Evolutionary conservation across 2,329 filamentous ascomycete species (phyloP).

Genomic region (Teratosphaeria nubilosa): DNA sequence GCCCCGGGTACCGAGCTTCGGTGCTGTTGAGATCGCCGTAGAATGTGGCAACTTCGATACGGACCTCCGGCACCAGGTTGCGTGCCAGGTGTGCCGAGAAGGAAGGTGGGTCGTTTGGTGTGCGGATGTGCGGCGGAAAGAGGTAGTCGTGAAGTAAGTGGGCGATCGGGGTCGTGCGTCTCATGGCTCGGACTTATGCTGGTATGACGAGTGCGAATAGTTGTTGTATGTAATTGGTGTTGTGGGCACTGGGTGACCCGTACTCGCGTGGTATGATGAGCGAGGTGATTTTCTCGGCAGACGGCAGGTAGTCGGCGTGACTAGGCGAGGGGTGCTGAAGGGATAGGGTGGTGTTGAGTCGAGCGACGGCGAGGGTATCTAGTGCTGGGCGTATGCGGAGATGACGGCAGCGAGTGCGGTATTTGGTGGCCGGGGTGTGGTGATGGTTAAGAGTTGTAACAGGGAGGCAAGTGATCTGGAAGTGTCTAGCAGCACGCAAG

Average conservation of each 20-base stretch:
- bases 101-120: conserved; percentile 57
- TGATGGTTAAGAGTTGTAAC: background rate
- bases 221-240: background rate
- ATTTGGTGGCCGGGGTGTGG: background rate
- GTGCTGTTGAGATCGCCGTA: conserved; percentile 70
- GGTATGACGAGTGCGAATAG: background rate
- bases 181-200: conserved; percentile 42
- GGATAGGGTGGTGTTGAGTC: background rate
- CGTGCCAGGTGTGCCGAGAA: conserved; percentile 62
- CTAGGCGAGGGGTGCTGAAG: background rate
- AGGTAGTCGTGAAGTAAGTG: conserved; percentile 65
- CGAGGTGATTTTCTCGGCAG: background rate
- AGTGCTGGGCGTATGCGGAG: background rate
- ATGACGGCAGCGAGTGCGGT: background rate
- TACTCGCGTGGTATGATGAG: background rate
- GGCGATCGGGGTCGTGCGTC: conserved; percentile 57
- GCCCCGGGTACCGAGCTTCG: conserved; percentile 71
- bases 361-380: background rate
- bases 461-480: background rate
- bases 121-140: conserved; percentile 51
- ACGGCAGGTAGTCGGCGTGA: background rate
- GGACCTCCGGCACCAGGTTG: conserved; percentile 65
- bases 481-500: background rate
- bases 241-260: background rate
- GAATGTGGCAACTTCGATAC: conserved; percentile 67